Evolutionary conservation across 139 green algal species (phyloP).

Genomic region (Pycnococcus provasolii): DNA sequence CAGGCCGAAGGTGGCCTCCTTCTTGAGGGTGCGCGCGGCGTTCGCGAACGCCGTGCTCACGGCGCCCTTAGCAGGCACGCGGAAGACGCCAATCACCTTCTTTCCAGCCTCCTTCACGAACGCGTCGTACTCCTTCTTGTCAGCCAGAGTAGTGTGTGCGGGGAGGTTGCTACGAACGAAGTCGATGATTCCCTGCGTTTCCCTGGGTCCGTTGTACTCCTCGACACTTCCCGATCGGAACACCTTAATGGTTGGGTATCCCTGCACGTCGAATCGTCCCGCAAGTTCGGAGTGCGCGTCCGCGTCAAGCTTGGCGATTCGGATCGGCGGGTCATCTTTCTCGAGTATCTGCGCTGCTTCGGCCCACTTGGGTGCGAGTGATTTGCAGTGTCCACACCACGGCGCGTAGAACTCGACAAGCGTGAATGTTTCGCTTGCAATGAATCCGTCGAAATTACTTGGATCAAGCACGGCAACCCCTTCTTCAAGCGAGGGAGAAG

Average conservation of each 20-base stretch:
- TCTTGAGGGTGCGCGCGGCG: background rate
- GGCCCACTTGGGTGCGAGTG: background rate
- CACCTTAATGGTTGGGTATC: background rate
- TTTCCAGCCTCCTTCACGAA: background rate
- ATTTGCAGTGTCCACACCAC: constrained; percentile 2
- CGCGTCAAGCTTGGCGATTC: background rate
- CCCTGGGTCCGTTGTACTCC: background rate
- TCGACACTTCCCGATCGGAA: background rate
- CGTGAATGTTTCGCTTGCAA: background rate
- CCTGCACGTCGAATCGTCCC: background rate
- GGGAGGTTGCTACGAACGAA: background rate
- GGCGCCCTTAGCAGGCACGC: background rate
- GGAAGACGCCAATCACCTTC: background rate
- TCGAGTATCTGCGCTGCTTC: background rate
- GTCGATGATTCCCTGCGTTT: background rate
- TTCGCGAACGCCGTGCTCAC: background rate
- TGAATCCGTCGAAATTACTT: background rate
- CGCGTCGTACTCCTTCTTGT: background rate
- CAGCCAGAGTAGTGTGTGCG: background rate
- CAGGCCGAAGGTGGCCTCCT: background rate
- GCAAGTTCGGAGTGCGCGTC: background rate
- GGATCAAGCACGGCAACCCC: background rate
- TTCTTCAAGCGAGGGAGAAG: background rate
- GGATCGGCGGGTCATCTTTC: background rate
- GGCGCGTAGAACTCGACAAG: background rate